These are phyloP conservation scores for Avicennia marina DNA, from an alignment of 257 asterid species.

Conservation along the genomic window DNA sequence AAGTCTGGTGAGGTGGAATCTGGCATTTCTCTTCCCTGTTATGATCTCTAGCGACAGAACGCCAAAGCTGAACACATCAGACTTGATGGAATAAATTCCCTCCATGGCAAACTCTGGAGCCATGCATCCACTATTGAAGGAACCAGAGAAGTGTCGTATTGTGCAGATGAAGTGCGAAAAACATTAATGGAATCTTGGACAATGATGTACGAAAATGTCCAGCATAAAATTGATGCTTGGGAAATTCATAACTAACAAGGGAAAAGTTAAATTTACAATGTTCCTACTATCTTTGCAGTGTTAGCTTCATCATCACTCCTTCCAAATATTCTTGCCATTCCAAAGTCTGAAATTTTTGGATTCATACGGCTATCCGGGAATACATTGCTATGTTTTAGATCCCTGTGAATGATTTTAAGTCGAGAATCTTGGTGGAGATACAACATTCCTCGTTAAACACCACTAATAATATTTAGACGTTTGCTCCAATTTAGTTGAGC, in stretches of 20 bases:
- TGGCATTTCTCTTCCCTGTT: conserved; percentile 20
- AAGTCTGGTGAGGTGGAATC: conserved; percentile 10
- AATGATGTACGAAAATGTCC: too few relatives aligned
- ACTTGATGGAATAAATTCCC: conserved; percentile 25
- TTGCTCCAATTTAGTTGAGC: conserved; percentile 10
- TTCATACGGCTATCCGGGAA: conserved; percentile 12
- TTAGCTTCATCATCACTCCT: conserved; percentile 11
- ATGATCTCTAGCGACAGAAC: conserved; percentile 27
- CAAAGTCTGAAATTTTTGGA: conserved; percentile 25
- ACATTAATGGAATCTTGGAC: not conserved
- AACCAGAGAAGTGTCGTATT: too few relatives aligned
- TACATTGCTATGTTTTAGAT: conserved; percentile 7
- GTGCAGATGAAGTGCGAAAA: not conserved
- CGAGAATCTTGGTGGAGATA: conserved; percentile 25
- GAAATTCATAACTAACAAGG: too few relatives aligned
- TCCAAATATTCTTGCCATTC: conserved; percentile 25
- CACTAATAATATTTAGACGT: conserved; percentile 11
- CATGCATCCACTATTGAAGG: conserved; percentile 29
- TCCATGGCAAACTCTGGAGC: conserved; percentile 31
- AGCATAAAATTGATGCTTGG: too few relatives aligned
- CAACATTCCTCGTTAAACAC: conserved; percentile 15
- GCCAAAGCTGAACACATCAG: conserved; percentile 33
- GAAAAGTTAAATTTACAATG: conserved; percentile 9
- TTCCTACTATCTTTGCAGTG: conserved; percentile 20
- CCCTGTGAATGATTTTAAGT: conserved; percentile 14